Evolutionary conservation across 2,329 filamentous ascomycete genomes (phyloP), one percentile per base, ranked within the genome.

Genomic region (Thielaviopsis punctulata): DNA sequence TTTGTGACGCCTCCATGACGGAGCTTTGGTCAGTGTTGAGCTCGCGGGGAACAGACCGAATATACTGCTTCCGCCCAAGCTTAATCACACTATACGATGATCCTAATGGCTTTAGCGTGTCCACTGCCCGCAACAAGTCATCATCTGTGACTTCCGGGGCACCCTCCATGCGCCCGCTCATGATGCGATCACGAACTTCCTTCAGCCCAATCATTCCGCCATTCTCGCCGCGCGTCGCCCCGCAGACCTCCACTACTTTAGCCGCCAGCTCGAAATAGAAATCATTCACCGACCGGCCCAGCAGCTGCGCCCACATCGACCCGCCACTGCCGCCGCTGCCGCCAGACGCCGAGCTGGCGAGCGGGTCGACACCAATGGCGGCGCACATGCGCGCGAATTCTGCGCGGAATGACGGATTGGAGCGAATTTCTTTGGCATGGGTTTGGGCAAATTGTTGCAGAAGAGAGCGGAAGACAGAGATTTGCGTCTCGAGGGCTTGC

Each of bases 331-430:
- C 64, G 57, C 71, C 68, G 46, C 67, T 69, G 3, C 59, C 58
- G n/a, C 49, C 36, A 3, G 48, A 44, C 1, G 59, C 58, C 65
- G 64, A 69, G 56, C 64, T 65, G 25, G 88, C 87, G 18, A 98
- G 73, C 2, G 92, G 93, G 65, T 98, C 92, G 12, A 98, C 88
- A 48, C 92, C 92, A 59, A 98, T 95, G 57, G 89, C 88, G 61
- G 88, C 80, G 69, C 92, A 98, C 92, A 98, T 98, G 65, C 90
- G 87, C 2, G 92, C 90, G 63, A 98, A 98, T 67, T 98, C 90
- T 30, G 90, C 88, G 56, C 92, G 86, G 67, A 98, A 98, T 8
- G 80, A 83, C 5, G 92, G 92, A 65, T 96, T 89, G 2, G 88
- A 94, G 57, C 90, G 89, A 55, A 98, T 98, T 61, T 95, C 92